These are phyloP conservation scores for Colletotrichum sojae DNA, from an alignment of 2,329 filamentous ascomycete genomes.

Conservation along the genomic window DNA sequence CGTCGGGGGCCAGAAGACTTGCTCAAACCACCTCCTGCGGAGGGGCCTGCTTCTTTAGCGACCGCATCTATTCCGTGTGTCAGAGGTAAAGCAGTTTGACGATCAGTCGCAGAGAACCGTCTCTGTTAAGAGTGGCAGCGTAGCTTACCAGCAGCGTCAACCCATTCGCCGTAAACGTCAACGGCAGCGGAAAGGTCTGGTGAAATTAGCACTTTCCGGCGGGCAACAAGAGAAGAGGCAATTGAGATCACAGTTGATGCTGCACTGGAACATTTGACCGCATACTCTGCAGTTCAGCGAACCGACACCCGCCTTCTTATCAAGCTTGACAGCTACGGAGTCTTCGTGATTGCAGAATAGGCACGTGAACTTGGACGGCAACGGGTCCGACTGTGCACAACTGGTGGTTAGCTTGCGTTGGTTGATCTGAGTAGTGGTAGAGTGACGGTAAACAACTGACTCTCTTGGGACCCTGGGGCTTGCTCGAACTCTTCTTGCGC, in stretches of 20 bases:
- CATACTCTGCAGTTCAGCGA: slow-evolving; percentile 92
- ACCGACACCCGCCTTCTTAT: slow-evolving; percentile 92
- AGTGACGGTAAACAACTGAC: slow-evolving; percentile 58
- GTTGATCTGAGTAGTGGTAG: background rate
- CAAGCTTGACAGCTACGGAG: slow-evolving; percentile 89
- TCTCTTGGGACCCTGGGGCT: slow-evolving; percentile 87
- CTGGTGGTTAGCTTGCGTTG: background rate
- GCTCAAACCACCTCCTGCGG: slow-evolving; percentile 27
- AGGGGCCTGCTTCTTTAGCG: slow-evolving; percentile 59
- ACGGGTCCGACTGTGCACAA: slow-evolving; percentile 71
- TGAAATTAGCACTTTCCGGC: slow-evolving; percentile 40
- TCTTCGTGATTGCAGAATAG: slow-evolving; percentile 99
- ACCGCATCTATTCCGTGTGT: slow-evolving; percentile 59
- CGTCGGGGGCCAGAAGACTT: slow-evolving; percentile 30
- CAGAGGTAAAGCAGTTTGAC: background rate
- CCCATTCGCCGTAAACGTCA: slow-evolving; percentile 98
- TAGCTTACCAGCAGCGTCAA: slow-evolving; percentile 80
- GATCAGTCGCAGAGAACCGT: background rate
- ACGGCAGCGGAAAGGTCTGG: slow-evolving; percentile 90
- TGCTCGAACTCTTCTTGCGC: slow-evolving; percentile 92
- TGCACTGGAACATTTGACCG: slow-evolving; percentile 92
- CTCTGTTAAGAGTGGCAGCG: background rate
- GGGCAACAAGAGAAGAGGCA: slow-evolving; percentile 14
- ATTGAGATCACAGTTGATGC: slow-evolving; percentile 83
- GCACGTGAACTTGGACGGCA: slow-evolving; percentile 91